Base-by-base conservation (phyloP, 2,329 filamentous ascomycete species). In the Aspergillus pseudotamarii region DNA sequence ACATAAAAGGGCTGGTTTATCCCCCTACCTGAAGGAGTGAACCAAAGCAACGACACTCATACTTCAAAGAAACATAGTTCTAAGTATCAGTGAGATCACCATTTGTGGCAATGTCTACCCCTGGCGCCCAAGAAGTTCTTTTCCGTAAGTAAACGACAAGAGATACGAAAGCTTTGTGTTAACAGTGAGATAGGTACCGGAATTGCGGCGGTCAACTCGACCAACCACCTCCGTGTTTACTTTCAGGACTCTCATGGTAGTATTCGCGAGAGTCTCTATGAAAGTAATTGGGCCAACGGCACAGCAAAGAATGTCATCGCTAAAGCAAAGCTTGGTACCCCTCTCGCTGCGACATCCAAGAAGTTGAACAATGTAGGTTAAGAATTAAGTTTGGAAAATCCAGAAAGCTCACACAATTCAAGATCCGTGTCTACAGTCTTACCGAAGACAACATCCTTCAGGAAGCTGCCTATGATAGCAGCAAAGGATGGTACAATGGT, bases 151-250 rank as follows among this genome's bases (percentile, higher is more conserved):
- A 5, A n/a, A 53, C 4, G 26, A 19, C 11, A 34, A 19, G 45
- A 12, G 19, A 26, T 28, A 19, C 30, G 1, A 11, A 0, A 3
- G 4, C 26, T n/a, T 53, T 23, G 28, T 8, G 16, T 34, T 59
- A 26, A 59, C 32, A 16, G 21, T 4, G 28, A 32, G 28, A 38
- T 36, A 61, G 53, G 59, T 11, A 56, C 51, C 14, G 51, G 48
- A n/a, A 56, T 61, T 30, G 59, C 59, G 5, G 59, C 59, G 6
- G 59, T 61, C 3, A 61, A 61, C 16, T 41, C 36, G 1, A 56
- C 21, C 41, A 32, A 21, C 51, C 50, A 50, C 8, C 59, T 61
- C 30, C 51, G 59, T 14, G 38, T 61, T 8, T 61, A 61, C 53
- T 56, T 50, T 12, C 59, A 61, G 36, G 59, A 61, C 30, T 36